These are phyloP conservation scores for Schwanniomyces pseudopolymorphus DNA, from an alignment of 805 yeast genomes.

Conservation along the genomic window DNA sequence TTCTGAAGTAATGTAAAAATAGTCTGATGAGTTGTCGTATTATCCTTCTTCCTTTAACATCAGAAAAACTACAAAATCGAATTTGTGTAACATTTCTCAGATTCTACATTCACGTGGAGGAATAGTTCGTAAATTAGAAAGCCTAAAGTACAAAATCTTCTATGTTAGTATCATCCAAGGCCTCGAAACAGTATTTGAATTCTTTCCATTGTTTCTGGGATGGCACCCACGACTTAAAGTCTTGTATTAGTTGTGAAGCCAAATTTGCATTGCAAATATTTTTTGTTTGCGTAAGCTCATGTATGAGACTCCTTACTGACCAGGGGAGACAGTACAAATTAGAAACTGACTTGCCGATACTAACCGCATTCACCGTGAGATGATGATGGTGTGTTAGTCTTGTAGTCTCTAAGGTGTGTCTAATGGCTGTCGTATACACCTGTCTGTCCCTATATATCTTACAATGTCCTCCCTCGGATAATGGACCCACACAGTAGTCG, in stretches of 20 bases:
- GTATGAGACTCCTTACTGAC: slow-evolving; percentile 36
- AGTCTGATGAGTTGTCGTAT: not conserved
- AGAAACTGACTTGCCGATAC: not conserved
- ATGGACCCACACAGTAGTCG: slow-evolving; percentile 25
- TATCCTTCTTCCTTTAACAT: not conserved
- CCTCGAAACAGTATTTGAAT: slow-evolving; percentile 30
- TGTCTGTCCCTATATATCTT: slow-evolving; percentile 19
- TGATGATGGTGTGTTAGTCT: slow-evolving; percentile 18
- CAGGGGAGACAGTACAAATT: slow-evolving; percentile 27
- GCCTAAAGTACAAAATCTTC: slow-evolving; percentile 20
- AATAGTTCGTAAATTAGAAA: not conserved
- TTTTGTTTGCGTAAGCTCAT: slow-evolving; percentile 31
- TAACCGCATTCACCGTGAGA: slow-evolving; percentile 5
- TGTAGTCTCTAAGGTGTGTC: slow-evolving; percentile 38
- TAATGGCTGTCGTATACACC: slow-evolving; percentile 29
- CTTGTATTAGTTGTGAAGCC: slow-evolving; percentile 21
- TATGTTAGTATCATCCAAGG: slow-evolving; percentile 27
- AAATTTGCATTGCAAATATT: slow-evolving; percentile 26
- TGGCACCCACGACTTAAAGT: slow-evolving; percentile 31
- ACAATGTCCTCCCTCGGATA: slow-evolving; percentile 26
- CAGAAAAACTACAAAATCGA: not conserved
- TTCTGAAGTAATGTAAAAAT: not conserved
- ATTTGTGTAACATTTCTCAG: slow-evolving; percentile 1
- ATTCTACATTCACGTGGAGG: not conserved
- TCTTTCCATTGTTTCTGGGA: slow-evolving; percentile 30